Conservation (phyloP, 352 stramenopile genomes). For the Globisporangium mamillatum region DNA sequence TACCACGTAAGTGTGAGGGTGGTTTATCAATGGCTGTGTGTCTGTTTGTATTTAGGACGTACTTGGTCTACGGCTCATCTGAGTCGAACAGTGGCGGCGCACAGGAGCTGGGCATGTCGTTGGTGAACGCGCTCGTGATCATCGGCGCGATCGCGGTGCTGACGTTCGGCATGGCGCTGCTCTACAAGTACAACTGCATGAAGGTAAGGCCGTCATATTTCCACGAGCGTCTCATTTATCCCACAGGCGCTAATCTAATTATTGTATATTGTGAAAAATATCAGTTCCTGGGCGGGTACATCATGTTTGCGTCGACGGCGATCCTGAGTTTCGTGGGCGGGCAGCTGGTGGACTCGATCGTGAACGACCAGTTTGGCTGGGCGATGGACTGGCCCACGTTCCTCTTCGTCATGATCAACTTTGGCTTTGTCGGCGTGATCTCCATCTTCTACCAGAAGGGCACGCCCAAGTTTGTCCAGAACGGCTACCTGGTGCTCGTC, state of each 20-base stretch:
- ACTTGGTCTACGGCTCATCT: constrained; percentile 76
- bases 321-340: constrained; percentile 87
- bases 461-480: constrained; percentile 84
- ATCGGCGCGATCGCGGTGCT: constrained; percentile 80
- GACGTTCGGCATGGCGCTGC: constrained; percentile 87
- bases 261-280: not conserved
- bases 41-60: constrained; percentile 37
- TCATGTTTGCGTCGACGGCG: constrained; percentile 86
- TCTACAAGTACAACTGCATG: constrained; percentile 90
- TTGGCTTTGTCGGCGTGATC: constrained; percentile 86
- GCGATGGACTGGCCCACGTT: constrained; percentile 75
- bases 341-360: constrained; percentile 78
- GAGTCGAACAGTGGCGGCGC: constrained; percentile 31
- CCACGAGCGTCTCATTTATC: not conserved
- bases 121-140: constrained; percentile 89
- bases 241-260: not conserved
- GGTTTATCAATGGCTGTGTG: not conserved
- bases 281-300: constrained; percentile 78
- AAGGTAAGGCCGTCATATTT: constrained; percentile 27
- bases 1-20: not conserved
- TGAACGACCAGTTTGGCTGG: constrained; percentile 74
- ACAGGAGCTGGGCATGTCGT: constrained; percentile 53
- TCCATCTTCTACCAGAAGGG: constrained; percentile 91
- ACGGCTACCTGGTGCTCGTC: constrained; percentile 93
- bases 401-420: constrained; percentile 90